These are phyloP conservation scores for Amylocystis lapponica DNA, from an alignment of 768 basidiomycete species.

Conservation along the genomic window DNA sequence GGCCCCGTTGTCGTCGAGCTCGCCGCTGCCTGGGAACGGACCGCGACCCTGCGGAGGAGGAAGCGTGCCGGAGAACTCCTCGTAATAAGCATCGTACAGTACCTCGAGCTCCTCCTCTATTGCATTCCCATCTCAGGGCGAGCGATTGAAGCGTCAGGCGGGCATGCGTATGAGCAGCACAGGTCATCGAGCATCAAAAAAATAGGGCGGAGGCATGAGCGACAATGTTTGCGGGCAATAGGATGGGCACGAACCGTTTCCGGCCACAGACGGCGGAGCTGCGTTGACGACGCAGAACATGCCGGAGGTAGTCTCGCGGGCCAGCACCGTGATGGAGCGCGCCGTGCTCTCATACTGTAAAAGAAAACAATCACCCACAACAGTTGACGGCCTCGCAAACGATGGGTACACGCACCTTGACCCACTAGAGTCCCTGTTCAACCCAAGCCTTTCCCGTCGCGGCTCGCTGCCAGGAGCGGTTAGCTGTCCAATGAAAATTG, in stretches of 20 bases:
- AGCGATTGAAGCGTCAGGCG: constrained; percentile 12
- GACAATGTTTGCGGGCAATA: constrained; percentile 21
- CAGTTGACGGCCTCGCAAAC: no score
- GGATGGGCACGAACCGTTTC: constrained; percentile 74
- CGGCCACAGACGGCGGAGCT: constrained; percentile 94
- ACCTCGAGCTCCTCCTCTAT: constrained; percentile 99
- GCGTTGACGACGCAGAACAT: no score
- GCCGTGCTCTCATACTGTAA: no score
- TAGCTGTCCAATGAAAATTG: no score
- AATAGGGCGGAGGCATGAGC: no score
- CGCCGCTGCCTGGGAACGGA: constrained; percentile 97
- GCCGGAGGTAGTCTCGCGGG: no score
- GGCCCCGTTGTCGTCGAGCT: constrained; percentile 87
- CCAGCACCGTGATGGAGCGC: no score
- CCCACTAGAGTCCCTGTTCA: no score
- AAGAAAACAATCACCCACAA: no score
- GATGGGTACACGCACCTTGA: no score
- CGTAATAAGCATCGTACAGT: constrained; percentile 99
- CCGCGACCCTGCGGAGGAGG: constrained; percentile 94
- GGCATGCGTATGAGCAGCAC: constrained; percentile 14
- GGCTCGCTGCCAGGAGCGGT: no score
- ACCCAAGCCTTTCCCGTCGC: no score
- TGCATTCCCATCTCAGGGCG: constrained; percentile 58
- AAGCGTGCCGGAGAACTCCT: constrained; percentile 91
- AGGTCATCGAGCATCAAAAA: constrained; percentile 21